Conservation (phyloP, 1,284 basidiomycete species). For the Singerocomus inundabilis region DNA sequence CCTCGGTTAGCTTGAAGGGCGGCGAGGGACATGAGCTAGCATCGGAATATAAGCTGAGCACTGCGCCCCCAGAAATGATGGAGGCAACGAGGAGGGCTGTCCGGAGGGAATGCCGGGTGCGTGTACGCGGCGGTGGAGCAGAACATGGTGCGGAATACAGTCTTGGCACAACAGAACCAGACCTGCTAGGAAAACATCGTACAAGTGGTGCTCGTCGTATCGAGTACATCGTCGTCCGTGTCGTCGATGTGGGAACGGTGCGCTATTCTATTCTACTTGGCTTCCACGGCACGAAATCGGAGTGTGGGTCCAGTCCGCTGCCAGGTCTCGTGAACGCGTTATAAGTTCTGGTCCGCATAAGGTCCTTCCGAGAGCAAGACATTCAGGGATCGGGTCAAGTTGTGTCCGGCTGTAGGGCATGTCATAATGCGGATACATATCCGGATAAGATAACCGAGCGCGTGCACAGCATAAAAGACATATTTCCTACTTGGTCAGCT, state of each 20-base stretch:
- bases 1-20: constrained; percentile 19
- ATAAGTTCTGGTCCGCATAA: neutral
- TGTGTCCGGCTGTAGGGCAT: neutral
- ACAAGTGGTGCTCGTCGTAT: constrained; percentile 11
- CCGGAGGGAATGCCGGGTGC: constrained; percentile 5
- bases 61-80: constrained; percentile 18
- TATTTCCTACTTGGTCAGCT: neutral
- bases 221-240: constrained; percentile 12
- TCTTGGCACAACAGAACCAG: neutral
- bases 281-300: neutral
- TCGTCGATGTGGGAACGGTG: neutral
- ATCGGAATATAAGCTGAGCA: constrained; percentile 24
- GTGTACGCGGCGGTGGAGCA: neutral
- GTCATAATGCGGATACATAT: too few species aligned
- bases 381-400: neutral
- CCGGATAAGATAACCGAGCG: neutral
- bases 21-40: constrained; percentile 28
- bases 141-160: constrained; percentile 3
- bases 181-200: neutral
- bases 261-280: neutral
- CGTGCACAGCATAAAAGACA: neutral
- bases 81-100: constrained; percentile 19
- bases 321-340: neutral
- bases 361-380: constrained; percentile 26
- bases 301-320: neutral